A percentile compares a stretch with the other conserved stretches of the same genome.
Evolutionary conservation across 2,329 filamentous ascomycete species (phyloP).

Genomic region (Tolypocladium ophioglossoides): DNA sequence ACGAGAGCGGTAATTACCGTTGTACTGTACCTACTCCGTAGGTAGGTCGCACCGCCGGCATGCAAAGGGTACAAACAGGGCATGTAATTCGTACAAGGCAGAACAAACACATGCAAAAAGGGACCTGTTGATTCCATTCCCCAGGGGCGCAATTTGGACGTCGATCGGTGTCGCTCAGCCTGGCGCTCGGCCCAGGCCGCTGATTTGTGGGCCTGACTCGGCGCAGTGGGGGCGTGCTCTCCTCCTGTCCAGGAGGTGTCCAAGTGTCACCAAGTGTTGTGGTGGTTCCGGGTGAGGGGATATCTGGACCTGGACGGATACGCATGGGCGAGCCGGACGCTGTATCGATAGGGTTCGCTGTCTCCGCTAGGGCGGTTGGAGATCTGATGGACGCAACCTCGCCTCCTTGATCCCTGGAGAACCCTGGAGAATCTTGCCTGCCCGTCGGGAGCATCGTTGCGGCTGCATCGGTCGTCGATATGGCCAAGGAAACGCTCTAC

Average conservation of each 20-base stretch:
- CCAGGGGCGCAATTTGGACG: not conserved
- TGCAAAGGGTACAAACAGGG: not conserved
- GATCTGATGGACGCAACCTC: not conserved
- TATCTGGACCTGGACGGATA: not conserved
- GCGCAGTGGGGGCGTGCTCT: not conserved
- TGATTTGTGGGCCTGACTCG: not conserved
- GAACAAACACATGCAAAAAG: not conserved
- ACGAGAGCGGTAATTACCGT: too few relatives aligned
- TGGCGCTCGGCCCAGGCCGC: not conserved
- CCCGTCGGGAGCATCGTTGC: not conserved
- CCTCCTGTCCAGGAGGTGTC: too few relatives aligned
- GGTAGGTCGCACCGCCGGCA: too few relatives aligned
- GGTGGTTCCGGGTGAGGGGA: too few relatives aligned
- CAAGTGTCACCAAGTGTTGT: too few relatives aligned
- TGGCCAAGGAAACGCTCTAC: conserved; percentile 2
- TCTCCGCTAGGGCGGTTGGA: not conserved
- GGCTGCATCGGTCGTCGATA: not conserved
- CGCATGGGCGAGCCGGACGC: too few relatives aligned
- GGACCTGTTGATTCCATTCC: not conserved
- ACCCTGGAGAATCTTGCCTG: not conserved
- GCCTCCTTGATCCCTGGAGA: not conserved
- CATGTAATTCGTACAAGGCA: too few relatives aligned
- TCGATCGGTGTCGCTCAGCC: not conserved
- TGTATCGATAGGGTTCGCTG: not conserved
- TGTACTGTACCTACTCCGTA: too few relatives aligned